Evolutionary conservation across 176 grass and related monocot genomes (phyloP).

Genomic region (Zea luxurians): DNA sequence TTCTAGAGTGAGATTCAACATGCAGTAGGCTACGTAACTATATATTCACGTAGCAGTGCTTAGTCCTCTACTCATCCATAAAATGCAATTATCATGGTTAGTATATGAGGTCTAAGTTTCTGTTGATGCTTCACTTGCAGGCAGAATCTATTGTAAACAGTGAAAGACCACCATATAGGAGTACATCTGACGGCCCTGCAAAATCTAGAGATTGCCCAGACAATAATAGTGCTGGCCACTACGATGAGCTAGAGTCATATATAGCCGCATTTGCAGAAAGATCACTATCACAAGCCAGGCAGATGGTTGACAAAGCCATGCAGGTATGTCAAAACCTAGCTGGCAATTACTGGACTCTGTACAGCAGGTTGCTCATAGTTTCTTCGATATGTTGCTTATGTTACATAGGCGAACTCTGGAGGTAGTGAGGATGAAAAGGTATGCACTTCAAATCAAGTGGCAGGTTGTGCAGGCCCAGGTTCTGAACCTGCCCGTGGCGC

Average conservation of each 20-base stretch:
- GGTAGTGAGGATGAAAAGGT: slow-evolving; percentile 20
- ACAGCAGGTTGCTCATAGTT: neutral
- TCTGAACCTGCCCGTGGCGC: neutral
- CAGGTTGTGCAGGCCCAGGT: neutral
- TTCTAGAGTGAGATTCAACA: slow-evolving; percentile 5
- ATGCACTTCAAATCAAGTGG: slow-evolving; percentile 16
- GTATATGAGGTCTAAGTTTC: slow-evolving; percentile 26
- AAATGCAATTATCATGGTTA: slow-evolving; percentile 18
- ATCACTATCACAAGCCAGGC: slow-evolving; percentile 46
- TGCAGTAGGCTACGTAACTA: neutral
- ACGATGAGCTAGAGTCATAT: slow-evolving; percentile 36
- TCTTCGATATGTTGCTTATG: neutral
- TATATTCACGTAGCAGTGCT: slow-evolving; percentile 19
- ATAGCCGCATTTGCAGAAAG: slow-evolving; percentile 46
- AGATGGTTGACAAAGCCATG: slow-evolving; percentile 44
- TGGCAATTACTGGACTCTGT: slow-evolving; percentile 15
- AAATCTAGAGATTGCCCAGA: slow-evolving; percentile 22
- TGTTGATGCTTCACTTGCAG: slow-evolving; percentile 35
- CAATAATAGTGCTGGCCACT: slow-evolving; percentile 3
- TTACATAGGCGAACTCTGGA: slow-evolving; percentile 26
- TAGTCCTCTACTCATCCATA: neutral
- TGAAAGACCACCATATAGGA: slow-evolving; percentile 27
- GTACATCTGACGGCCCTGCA: neutral
- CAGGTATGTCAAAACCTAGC: slow-evolving; percentile 39
- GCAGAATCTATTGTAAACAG: slow-evolving; percentile 18